Evolutionary conservation across 257 asterid species (phyloP).

Genomic region (Ocimum tenuiflorum): DNA sequence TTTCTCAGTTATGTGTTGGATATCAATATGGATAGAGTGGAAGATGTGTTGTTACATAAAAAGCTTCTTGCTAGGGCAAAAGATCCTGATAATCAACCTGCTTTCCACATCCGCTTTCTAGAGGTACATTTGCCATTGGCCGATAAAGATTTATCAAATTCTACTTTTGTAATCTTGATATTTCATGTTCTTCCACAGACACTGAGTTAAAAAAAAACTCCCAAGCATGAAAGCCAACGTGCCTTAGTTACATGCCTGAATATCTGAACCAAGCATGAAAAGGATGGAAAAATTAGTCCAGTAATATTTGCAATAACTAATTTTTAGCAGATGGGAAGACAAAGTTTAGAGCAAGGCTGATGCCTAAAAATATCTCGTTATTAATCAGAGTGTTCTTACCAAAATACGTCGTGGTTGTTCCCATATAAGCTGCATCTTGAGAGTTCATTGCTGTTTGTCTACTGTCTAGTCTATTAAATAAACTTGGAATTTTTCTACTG

Average conservation of each 20-base stretch:
- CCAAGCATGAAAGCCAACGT: neutral
- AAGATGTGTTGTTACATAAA: slow-evolving; percentile 81
- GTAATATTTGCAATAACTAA: slow-evolving; percentile 3
- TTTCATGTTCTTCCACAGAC: neutral
- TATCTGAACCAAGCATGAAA: slow-evolving; percentile 12
- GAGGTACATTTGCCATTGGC: slow-evolving; percentile 46
- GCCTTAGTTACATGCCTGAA: neutral
- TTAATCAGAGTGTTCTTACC: neutral
- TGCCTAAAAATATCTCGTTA: neutral
- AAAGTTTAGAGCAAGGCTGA: neutral
- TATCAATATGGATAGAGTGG: slow-evolving; percentile 74
- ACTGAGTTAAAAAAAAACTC: neutral
- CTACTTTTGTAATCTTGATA: neutral
- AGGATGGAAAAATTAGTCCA: neutral
- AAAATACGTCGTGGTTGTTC: neutral
- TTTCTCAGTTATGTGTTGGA: slow-evolving; percentile 68
- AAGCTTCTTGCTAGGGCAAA: slow-evolving; percentile 71
- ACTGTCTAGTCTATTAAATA: too few species aligned
- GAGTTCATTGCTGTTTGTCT: neutral
- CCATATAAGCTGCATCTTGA: slow-evolving; percentile 3
- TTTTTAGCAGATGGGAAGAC: neutral
- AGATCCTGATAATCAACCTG: slow-evolving; percentile 69
- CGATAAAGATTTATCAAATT: neutral
- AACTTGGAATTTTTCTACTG: neutral
- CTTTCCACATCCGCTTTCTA: slow-evolving; percentile 59